Percentiles rank a stretch among this genome's conserved stretches.
phyloP scores from a whole-genome alignment of 2,329 filamentous ascomycete species.

The Xylaria hypoxylon region DNA sequence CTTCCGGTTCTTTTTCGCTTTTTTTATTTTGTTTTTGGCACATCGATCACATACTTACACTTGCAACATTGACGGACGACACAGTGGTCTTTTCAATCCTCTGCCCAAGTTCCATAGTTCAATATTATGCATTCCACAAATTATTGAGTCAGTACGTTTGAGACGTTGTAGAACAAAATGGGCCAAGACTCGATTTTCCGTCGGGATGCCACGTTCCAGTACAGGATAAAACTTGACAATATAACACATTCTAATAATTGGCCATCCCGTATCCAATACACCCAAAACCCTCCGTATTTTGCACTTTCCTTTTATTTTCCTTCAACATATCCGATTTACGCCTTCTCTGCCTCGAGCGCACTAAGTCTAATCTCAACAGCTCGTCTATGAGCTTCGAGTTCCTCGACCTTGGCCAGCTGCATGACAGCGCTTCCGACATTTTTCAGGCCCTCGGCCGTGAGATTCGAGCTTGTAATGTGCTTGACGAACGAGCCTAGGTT shows the following conservation, averaged over 20 bases:
- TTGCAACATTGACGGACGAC: background rate
- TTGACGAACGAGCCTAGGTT: slow-evolving; percentile 97
- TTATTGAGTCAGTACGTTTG: background rate
- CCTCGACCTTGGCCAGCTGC: slow-evolving; percentile 93
- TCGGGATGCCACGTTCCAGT: background rate
- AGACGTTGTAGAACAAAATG: background rate
- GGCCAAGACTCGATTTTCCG: background rate
- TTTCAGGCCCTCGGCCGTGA: slow-evolving; percentile 84
- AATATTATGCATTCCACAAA: background rate
- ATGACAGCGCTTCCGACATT: slow-evolving; percentile 93
- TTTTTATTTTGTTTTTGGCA: too few relatives aligned
- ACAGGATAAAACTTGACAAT: background rate
- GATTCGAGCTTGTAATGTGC: slow-evolving; percentile 94
- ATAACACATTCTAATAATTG: slow-evolving; percentile 9
- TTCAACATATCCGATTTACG: background rate
- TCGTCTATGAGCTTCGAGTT: slow-evolving; percentile 91
- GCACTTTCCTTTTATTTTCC: background rate
- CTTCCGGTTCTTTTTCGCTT: too few relatives aligned
- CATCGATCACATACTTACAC: too few relatives aligned
- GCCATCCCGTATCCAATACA: background rate
- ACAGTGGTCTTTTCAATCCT: background rate
- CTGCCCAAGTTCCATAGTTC: background rate
- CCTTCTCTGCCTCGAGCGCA: slow-evolving; percentile 48
- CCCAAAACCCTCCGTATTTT: background rate
- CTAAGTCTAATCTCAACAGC: slow-evolving; percentile 87